Conservation (phyloP, 352 stramenopile genomes). For the Phytophthora pistaciae region DNA sequence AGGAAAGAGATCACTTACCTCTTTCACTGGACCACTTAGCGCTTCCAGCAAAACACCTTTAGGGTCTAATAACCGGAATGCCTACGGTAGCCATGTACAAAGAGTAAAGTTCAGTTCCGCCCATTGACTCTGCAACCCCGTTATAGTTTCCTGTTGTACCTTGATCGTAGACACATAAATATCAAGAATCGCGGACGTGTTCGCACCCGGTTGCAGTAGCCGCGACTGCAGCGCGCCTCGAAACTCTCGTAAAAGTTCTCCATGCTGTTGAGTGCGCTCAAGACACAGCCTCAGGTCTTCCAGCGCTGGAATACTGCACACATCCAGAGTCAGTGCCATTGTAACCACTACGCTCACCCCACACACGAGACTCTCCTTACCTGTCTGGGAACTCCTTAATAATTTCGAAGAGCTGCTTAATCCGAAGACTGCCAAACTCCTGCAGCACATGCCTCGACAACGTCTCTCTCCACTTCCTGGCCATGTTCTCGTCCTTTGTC, state of each 20-base stretch:
- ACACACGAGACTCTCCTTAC: conserved; percentile 14
- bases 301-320: conserved; percentile 62
- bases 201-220: conserved; percentile 95
- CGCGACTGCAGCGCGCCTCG: conserved; percentile 79
- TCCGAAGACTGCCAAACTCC: conserved; percentile 82
- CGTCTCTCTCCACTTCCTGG: conserved; percentile 52
- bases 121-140: not conserved
- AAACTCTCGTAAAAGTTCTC: conserved; percentile 84
- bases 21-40: conserved; percentile 71
- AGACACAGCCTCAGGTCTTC: conserved; percentile 80
- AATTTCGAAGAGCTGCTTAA: conserved; percentile 97
- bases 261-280: conserved; percentile 87
- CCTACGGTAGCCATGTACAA: conserved; percentile 31
- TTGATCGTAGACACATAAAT: conserved; percentile 99
- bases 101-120: not conserved
- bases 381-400: conserved; percentile 97
- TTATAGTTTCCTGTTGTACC: conserved; percentile 22
- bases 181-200: conserved; percentile 97
- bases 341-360: not conserved
- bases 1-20: conserved; percentile 38
- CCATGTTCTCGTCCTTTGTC: conserved; percentile 18
- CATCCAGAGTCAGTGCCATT: not conserved
- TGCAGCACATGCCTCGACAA: conserved; percentile 62
- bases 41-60: conserved; percentile 93
- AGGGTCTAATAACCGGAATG: conserved; percentile 94